These are phyloP conservation scores for Boletellus deceptivus DNA, from an alignment of 1,284 basidiomycete genomes.

Conservation along the genomic window DNA sequence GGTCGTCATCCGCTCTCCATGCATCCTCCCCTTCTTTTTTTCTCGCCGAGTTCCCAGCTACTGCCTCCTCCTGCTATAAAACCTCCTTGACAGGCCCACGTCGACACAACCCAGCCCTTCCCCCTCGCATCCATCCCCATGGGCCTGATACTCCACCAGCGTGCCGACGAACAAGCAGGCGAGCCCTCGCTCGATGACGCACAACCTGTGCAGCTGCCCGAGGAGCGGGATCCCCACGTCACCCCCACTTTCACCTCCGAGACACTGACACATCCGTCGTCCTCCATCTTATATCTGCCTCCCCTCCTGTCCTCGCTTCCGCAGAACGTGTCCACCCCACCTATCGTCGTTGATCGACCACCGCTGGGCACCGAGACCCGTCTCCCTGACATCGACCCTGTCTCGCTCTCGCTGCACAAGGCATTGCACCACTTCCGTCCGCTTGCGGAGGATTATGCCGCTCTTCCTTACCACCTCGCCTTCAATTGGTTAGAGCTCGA, in stretches of 20 bases:
- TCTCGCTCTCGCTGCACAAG: constrained; percentile 81
- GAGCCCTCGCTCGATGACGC: background rate
- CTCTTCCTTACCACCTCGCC: constrained; percentile 61
- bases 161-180: constrained; percentile 19
- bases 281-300: constrained; percentile 73
- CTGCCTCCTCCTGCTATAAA: constrained; percentile 6
- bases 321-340: constrained; percentile 31
- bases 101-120: constrained; percentile 6
- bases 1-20: constrained; percentile 11
- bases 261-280: constrained; percentile 36
- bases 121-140: constrained; percentile 18
- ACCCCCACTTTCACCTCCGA: constrained; percentile 53
- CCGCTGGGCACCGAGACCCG: constrained; percentile 67
- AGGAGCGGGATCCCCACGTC: constrained; percentile 51
- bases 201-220: background rate
- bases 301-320: constrained; percentile 75
- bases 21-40: background rate
- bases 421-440: constrained; percentile 79
- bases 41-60: background rate
- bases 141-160: constrained; percentile 35
- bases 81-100: background rate
- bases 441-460: constrained; percentile 59
- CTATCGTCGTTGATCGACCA: constrained; percentile 31
- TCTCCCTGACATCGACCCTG: constrained; percentile 79
- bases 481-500: constrained; percentile 86